Conservation (phyloP, 768 basidiomycete species). For the Tulasnella sp. region DNA sequence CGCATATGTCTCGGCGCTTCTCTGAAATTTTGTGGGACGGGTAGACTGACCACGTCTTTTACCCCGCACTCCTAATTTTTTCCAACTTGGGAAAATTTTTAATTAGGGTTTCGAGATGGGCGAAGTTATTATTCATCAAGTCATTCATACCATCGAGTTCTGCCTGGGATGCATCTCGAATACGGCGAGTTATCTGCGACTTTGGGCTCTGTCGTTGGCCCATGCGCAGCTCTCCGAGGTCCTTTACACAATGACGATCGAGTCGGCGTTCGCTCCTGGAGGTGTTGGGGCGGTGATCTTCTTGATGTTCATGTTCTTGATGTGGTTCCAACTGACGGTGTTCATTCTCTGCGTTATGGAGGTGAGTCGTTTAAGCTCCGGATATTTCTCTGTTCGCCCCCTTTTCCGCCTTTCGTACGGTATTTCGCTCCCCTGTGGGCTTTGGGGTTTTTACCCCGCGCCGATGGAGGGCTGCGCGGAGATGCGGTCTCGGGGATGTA, state of each 20-base stretch:
- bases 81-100: background rate
- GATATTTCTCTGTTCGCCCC: conserved; percentile 9
- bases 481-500: background rate
- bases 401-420: background rate
- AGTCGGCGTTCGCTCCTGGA: conserved; percentile 32
- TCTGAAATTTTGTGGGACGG: conserved; percentile 13
- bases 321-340: conserved; percentile 78
- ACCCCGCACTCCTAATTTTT: conserved; percentile 19
- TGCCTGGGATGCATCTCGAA: conserved; percentile 98
- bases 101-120: conserved; percentile 80
- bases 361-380: conserved; percentile 36
- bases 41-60: background rate
- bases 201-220: conserved; percentile 96
- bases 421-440: background rate
- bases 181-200: conserved; percentile 83
- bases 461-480: background rate
- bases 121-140: conserved; percentile 91
- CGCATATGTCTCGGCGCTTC: conserved; percentile 6
- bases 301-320: conserved; percentile 52
- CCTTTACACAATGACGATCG: conserved; percentile 78
- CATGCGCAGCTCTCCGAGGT: conserved; percentile 97
- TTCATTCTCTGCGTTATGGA: conserved; percentile 88
- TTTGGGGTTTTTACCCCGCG: background rate
- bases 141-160: conserved; percentile 99
- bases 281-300: conserved; percentile 35